Base-by-base conservation (phyloP, 108 stramenopile species). In the Conticribra weissflogii region DNA sequence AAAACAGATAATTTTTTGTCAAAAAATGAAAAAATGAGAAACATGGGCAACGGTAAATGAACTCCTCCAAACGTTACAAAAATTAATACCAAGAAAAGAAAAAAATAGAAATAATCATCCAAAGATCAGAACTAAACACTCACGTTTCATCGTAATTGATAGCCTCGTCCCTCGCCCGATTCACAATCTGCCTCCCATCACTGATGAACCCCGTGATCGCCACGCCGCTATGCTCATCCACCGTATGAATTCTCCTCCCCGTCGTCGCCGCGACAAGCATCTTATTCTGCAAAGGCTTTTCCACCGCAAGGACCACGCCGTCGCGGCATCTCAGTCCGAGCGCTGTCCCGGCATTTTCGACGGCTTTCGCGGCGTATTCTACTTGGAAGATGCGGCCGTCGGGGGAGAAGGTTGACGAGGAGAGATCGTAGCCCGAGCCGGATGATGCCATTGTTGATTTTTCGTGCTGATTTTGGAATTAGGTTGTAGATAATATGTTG, bases 301-400 rank as follows among this genome's bases (percentile, higher is more conserved):
- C 96, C 25, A 94, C 92, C 14, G 90, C 96, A n/a, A 99, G 64
- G 32, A 99, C 96, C 46, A 99, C 85, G 47, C 99, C 99, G 77
- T 99, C 95, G n/a, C 57, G 78, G 71, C 97, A 97, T 65, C 87
- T 83, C 51, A 99, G 87, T 15, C 99, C 99, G 32, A 99, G 78
- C 22, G 94, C 89, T 8, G 98, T 97, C n/a, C 96, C 96, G 41
- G 87, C 86, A 65, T 90, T 86, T 55, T 95, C 96, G 68, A 96
- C 96, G 7, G 96, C 96, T 63, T 96, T 96, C 60, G 81, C 71
- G 59, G 97, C 97, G 68, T 97, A 97, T 77, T 97, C 97, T 29
- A 98, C 86, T 74, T 97, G 96, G 65, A 98, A 99, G 56, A 99
- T 96, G 28, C 96, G 91, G 23, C 99, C 99, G 72, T 99, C 99